Conservation (phyloP, 139 green algal genomes). For the Micractinium sp. region DNA sequence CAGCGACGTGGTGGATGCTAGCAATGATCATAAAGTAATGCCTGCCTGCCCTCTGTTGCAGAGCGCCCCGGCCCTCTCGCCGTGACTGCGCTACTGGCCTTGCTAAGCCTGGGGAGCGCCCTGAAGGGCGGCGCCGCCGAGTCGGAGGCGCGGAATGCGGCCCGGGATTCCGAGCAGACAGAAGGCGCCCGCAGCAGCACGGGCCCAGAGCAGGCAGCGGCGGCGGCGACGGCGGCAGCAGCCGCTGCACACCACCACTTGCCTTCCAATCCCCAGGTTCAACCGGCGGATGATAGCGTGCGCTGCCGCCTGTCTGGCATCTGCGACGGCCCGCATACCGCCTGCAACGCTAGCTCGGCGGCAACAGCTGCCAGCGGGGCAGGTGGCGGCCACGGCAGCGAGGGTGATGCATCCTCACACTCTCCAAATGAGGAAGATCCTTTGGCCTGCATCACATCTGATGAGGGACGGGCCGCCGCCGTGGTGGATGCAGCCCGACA, state of each 20-base stretch:
- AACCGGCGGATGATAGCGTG: constrained; percentile 53
- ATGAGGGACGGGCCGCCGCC: not conserved
- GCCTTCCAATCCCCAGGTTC: not conserved
- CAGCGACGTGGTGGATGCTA: no score
- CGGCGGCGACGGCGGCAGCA: not conserved
- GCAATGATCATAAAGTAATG: no score
- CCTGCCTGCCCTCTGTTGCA: no score
- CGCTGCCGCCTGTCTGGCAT: constrained; percentile 66
- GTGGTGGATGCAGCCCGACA: constrained; percentile 3
- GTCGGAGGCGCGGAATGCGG: not conserved
- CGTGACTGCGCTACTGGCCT: no score
- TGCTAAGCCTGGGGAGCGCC: no score
- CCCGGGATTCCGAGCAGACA: not conserved
- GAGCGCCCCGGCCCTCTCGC: no score
- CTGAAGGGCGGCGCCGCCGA: not conserved
- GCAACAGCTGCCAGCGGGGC: not conserved
- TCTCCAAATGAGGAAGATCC: not conserved
- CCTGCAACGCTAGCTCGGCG: not conserved
- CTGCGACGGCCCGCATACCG: constrained; percentile 64
- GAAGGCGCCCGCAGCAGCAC: not conserved
- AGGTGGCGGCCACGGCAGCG: not conserved
- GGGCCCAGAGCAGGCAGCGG: no score
- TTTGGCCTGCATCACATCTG: constrained; percentile 31
- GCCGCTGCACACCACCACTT: not conserved
- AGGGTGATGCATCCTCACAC: no score